phyloP scores from a whole-genome alignment of 768 basidiomycete genomes.

The Trametes maxima region DNA sequence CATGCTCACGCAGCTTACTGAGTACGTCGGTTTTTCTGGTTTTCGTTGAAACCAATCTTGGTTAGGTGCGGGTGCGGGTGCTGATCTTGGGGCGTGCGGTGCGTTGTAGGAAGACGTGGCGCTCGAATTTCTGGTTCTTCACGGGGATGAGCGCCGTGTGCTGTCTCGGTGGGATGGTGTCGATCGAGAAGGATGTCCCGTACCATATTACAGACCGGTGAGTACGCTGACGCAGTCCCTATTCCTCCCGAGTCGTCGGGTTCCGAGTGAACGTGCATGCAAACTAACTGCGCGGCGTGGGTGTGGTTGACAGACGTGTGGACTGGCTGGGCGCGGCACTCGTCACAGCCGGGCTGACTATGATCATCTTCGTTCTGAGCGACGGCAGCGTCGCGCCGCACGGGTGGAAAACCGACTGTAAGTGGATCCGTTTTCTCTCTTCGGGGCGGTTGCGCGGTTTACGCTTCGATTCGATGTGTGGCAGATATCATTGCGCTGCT shows the following conservation, averaged over 20 bases:
- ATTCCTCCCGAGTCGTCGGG: too few relatives aligned
- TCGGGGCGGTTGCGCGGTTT: too few relatives aligned
- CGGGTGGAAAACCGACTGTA: constrained; percentile 64
- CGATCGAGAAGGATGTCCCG: constrained; percentile 59
- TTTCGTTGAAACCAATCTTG: too few relatives aligned
- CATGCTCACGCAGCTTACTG: constrained; percentile 58
- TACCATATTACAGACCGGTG: constrained; percentile 33
- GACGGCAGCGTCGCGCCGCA: constrained; percentile 61
- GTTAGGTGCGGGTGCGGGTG: too few relatives aligned
- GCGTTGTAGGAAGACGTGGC: constrained; percentile 52
- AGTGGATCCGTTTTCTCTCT: constrained; percentile 29
- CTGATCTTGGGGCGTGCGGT: too few relatives aligned
- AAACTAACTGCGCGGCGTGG: too few relatives aligned
- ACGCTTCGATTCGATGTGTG: constrained; percentile 27
- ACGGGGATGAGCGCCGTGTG: constrained; percentile 58
- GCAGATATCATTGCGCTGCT: constrained; percentile 74
- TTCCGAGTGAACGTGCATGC: too few relatives aligned
- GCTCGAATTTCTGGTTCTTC: constrained; percentile 63
- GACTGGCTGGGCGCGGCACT: constrained; percentile 80
- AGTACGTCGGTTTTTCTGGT: constrained; percentile 34
- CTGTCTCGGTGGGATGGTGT: constrained; percentile 53
- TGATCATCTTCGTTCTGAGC: constrained; percentile 74
- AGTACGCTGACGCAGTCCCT: too few relatives aligned
- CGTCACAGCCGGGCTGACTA: constrained; percentile 63
- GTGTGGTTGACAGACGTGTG: constrained; percentile 40